A percentile compares a stretch with the other conserved stretches of the same genome.
Evolutionary conservation across 129 eudicot species (phyloP).

Genomic region (Silybum marianum): DNA sequence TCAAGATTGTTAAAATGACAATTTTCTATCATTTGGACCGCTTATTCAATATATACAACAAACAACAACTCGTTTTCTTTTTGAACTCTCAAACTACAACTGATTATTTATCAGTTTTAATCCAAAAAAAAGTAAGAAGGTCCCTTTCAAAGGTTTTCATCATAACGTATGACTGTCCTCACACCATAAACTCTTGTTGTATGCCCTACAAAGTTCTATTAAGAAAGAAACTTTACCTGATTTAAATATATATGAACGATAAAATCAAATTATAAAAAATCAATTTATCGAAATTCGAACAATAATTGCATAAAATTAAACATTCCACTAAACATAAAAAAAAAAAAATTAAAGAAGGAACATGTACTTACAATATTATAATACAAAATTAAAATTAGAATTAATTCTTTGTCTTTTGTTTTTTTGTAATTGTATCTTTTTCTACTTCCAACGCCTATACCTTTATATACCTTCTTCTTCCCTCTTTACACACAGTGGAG

Average conservation of each 20-base stretch:
- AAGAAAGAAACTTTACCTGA: neutral
- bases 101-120: neutral
- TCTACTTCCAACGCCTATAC: conserved; percentile 5
- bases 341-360: neutral
- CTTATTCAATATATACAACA: neutral
- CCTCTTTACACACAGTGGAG: neutral
- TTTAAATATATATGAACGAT: neutral
- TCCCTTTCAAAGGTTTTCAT: neutral
- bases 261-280: neutral
- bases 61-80: neutral
- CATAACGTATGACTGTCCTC: neutral
- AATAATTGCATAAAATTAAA: neutral
- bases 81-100: no score
- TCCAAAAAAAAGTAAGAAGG: neutral
- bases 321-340: neutral
- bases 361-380: neutral
- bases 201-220: neutral
- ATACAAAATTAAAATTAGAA: neutral
- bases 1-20: no score
- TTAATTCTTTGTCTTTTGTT: conserved; percentile 1
- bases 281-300: neutral
- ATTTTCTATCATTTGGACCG: no score
- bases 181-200: neutral
- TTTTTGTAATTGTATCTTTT: neutral
- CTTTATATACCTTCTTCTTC: conserved; percentile 28